phyloP scores from a whole-genome alignment of 768 basidiomycete genomes.

The Psilocybe cyanescens region DNA sequence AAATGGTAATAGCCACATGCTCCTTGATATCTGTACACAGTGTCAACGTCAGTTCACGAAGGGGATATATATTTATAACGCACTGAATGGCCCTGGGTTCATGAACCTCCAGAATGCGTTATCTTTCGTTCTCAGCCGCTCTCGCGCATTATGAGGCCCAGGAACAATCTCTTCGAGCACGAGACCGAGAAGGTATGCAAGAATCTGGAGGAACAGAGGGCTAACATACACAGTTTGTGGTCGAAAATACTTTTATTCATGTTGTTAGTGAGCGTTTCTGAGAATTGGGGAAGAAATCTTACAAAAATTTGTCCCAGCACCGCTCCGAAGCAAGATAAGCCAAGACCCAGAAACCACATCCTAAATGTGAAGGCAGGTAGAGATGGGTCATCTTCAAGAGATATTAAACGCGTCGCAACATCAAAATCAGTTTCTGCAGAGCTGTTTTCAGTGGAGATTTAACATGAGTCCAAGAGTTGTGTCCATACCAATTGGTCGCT shows the following conservation, averaged over 20 bases:
- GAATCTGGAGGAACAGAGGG: conserved; percentile 52
- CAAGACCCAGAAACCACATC: conserved; percentile 57
- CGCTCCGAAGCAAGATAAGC: conserved; percentile 58
- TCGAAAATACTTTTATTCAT: conserved; percentile 47
- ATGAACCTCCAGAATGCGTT: conserved; percentile 56
- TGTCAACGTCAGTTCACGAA: not conserved
- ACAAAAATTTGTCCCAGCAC: conserved; percentile 56
- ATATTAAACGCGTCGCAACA: conserved; percentile 51
- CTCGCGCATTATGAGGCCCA: conserved; percentile 34
- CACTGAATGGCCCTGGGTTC: conserved; percentile 68
- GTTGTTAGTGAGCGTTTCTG: not conserved
- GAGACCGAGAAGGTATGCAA: conserved; percentile 55
- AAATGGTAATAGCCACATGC: conserved; percentile 66
- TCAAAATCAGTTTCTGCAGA: conserved; percentile 46
- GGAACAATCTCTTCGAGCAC: conserved; percentile 43
- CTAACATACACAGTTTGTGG: conserved; percentile 55
- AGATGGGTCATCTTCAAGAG: conserved; percentile 55
- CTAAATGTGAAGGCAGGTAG: conserved; percentile 57
- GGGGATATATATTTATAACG: conserved; percentile 12
- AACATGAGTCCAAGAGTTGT: not conserved
- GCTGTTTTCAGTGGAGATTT: not conserved
- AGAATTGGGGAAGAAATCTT: not conserved
- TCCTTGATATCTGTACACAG: conserved; percentile 48
- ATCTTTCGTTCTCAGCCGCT: conserved; percentile 32
- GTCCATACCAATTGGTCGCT: conserved; percentile 48